phyloP scores from a whole-genome alignment of 2,329 filamentous ascomycete species.

The Neopestalotiopsis sp. region DNA sequence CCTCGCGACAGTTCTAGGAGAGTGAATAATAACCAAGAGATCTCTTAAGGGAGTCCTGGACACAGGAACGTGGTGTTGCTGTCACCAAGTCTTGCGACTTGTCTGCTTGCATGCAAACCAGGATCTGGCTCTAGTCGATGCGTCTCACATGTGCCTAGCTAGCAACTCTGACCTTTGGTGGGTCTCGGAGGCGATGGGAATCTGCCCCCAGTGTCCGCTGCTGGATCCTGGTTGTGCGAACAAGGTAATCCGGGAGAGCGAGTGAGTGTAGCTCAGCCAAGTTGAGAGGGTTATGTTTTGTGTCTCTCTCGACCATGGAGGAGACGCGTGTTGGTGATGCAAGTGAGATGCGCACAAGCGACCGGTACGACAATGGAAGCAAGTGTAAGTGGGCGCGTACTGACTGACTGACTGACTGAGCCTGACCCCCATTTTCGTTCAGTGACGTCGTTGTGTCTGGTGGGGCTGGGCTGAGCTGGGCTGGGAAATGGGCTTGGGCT shows the following conservation, averaged over 20 bases:
- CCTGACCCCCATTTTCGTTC: neutral
- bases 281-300: neutral
- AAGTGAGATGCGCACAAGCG: neutral
- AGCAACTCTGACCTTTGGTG: neutral
- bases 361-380: neutral
- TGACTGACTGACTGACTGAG: neutral
- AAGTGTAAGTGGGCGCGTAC: slow-evolving; percentile 3
- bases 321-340: slow-evolving; percentile 5
- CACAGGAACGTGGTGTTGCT: neutral
- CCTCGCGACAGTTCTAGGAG: neutral
- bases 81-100: neutral
- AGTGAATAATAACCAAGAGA: neutral
- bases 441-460: slow-evolving; percentile 19
- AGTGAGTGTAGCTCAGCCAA: neutral
- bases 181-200: neutral
- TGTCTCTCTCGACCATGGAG: neutral
- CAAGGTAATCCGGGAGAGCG: neutral
- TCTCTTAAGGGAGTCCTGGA: neutral
- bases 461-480: neutral
- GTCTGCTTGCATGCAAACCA: neutral
- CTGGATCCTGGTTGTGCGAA: neutral
- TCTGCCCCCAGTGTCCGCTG: neutral
- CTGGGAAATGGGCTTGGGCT: too few relatives aligned
- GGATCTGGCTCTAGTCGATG: neutral
- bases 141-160: neutral